Percentiles rank a stretch among this genome's conserved stretches.
These are phyloP conservation scores for Dioscorea dumetorum DNA, from an alignment of 106 monocot genomes.

Conservation along the genomic window DNA sequence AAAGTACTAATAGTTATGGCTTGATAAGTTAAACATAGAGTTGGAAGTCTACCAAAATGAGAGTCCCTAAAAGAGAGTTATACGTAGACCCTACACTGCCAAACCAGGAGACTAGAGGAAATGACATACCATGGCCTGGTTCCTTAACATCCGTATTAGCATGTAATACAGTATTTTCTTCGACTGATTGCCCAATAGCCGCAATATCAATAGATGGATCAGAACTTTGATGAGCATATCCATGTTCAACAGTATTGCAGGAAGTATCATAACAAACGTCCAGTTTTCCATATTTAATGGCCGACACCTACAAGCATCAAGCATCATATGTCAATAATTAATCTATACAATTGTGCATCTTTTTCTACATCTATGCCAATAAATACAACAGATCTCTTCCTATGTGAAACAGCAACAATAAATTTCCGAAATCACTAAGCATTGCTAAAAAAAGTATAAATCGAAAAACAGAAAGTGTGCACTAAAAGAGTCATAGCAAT, in stretches of 20 bases:
- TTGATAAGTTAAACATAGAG: too few relatives aligned
- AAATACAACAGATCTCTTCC: too few relatives aligned
- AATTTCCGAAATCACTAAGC: not conserved
- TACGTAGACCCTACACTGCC: too few relatives aligned
- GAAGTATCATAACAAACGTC: slow-evolving; percentile 56
- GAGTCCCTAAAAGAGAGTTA: too few relatives aligned
- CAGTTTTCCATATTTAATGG: slow-evolving; percentile 29
- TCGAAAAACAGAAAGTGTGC: too few relatives aligned
- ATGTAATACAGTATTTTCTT: slow-evolving; percentile 16
- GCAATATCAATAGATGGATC: slow-evolving; percentile 31
- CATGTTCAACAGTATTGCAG: slow-evolving; percentile 29
- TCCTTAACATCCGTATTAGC: slow-evolving; percentile 7
- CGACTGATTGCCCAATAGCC: slow-evolving; percentile 20
- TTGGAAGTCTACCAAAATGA: too few relatives aligned
- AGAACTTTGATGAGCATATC: slow-evolving; percentile 7
- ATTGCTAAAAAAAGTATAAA: too few relatives aligned
- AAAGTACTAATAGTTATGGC: too few relatives aligned
- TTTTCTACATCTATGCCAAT: too few relatives aligned
- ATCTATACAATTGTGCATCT: not conserved
- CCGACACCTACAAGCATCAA: slow-evolving; percentile 60
- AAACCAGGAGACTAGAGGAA: too few relatives aligned
- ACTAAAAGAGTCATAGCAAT: not conserved
- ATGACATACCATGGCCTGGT: not conserved
- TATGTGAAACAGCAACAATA: not conserved
- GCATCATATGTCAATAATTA: slow-evolving; percentile 1